Evolutionary conservation across 208 protist species (phyloP).

Genomic region (Acanthamoeba polyphaga): DNA sequence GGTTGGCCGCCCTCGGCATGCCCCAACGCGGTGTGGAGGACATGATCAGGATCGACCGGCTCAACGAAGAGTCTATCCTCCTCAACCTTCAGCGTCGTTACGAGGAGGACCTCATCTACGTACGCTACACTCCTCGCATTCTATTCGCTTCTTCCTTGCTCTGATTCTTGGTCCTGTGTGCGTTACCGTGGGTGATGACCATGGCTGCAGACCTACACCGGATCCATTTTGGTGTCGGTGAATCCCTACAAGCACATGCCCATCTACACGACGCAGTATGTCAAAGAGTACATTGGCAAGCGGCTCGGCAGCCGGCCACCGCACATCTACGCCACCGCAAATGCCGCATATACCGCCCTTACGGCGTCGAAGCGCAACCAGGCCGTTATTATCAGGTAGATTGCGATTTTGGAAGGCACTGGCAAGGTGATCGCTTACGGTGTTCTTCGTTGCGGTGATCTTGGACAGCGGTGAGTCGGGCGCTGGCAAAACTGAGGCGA

Average conservation of each 20-base stretch:
- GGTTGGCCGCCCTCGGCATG: background rate
- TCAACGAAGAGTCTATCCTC: constrained; percentile 79
- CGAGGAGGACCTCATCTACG: constrained; percentile 79
- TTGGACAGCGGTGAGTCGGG: constrained; percentile 85
- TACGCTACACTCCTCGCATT: background rate
- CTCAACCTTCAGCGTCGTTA: constrained; percentile 80
- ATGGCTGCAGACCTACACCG: constrained; percentile 80
- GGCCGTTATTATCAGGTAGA: constrained; percentile 82
- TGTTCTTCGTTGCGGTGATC: background rate
- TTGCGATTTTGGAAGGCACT: background rate
- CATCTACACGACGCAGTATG: constrained; percentile 82
- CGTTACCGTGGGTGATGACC: too few species aligned
- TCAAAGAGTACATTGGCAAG: constrained; percentile 81
- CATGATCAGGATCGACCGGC: constrained; percentile 77
- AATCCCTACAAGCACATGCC: constrained; percentile 78
- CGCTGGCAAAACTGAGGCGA: constrained; percentile 90
- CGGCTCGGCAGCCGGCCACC: constrained; percentile 77
- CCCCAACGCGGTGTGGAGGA: constrained; percentile 77
- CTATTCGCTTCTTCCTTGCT: too few species aligned
- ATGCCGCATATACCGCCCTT: constrained; percentile 82
- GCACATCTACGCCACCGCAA: constrained; percentile 83
- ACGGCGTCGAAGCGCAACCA: constrained; percentile 80
- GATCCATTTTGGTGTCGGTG: constrained; percentile 36
- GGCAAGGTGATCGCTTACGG: too few species aligned
- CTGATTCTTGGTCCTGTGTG: background rate